A percentile compares a stretch with the other conserved stretches of the same genome.
phyloP scores from a whole-genome alignment of 2,329 filamentous ascomycete genomes.

The Colletotrichum musae region DNA sequence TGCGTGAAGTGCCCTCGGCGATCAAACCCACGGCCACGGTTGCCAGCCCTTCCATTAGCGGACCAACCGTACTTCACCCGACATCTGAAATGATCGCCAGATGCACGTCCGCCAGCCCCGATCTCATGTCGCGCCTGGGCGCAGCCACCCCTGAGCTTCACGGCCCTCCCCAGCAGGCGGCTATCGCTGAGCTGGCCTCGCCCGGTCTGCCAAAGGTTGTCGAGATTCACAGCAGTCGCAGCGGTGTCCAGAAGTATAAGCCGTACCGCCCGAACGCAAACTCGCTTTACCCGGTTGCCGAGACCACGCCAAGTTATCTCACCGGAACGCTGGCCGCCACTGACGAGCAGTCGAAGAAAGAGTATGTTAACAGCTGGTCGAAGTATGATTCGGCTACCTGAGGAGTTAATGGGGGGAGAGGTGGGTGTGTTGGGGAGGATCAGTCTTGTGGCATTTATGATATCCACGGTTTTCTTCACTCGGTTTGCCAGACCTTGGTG shows the following conservation, averaged over 20 bases:
- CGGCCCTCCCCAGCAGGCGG: conserved; percentile 38
- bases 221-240: conserved; percentile 40
- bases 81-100: neutral
- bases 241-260: conserved; percentile 34
- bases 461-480: conserved; percentile 35
- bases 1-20: neutral
- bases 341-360: conserved; percentile 16
- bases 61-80: no score
- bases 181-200: conserved; percentile 39
- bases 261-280: conserved; percentile 29
- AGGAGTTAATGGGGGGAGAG: neutral
- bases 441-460: conserved; percentile 16
- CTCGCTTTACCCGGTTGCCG: conserved; percentile 25
- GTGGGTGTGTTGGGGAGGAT: neutral
- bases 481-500: conserved; percentile 11
- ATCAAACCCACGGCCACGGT: no score
- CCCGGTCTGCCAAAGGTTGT: conserved; percentile 39
- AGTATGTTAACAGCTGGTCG: conserved; percentile 35
- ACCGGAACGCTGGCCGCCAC: conserved; percentile 33
- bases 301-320: conserved; percentile 25
- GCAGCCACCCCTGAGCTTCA: conserved; percentile 41
- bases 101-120: conserved; percentile 20
- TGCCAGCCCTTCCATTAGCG: no score
- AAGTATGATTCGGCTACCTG: conserved; percentile 26
- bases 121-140: conserved; percentile 26